Evolutionary conservation across 768 basidiomycete species (phyloP), one percentile per base, ranked within the genome.

Genomic region (Pleurotus pulmonarius): DNA sequence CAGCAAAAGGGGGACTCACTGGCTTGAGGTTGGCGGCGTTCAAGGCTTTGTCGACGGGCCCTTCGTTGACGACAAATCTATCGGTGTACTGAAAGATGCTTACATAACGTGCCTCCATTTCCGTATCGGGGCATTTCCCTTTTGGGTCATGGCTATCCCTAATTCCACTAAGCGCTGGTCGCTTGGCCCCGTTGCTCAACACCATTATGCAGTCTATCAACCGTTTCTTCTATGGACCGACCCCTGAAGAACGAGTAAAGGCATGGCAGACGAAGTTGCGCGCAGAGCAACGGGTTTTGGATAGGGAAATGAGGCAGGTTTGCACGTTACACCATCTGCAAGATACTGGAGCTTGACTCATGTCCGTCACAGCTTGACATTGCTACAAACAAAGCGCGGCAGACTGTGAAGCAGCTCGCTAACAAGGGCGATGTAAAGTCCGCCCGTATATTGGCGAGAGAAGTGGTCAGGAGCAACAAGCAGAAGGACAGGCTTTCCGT

Each of bases 261-360:
- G 81, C 82, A 72, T 99, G 97, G 97, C 94, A 98, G 70, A 64
- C 78, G 16, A 94, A 91, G 71, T 75, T 99, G 55, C 87, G 92
- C 53, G 71, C 81, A 56, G 92, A 98, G 70, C 80, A 85, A 65
- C 83, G 97, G 22, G 79, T 81, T 58, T 73, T 99, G 56, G 97
- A 99, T 61, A 79, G 93, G 72, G 97, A 98, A 78, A 94, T 94
- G 79, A 88, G 87, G 77, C 91, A 96, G 88, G 95, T 96, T 74
- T 73, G 84, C 56, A 63, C 63, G 46, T 45, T 46, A 43, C 54
- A 51, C 56, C 58, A 45, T 57, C 43, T 15, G 29, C 51, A 55
- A 41, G 57, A 62, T 56, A 58, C 57, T 51, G 55, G 57, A 62
- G 51, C 58, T 58, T 61, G 47, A 63, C 60, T 58, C 51, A 52